phyloP scores from a whole-genome alignment of 169 alveolate genomes.

The Plasmodium reichenowi region DNA sequence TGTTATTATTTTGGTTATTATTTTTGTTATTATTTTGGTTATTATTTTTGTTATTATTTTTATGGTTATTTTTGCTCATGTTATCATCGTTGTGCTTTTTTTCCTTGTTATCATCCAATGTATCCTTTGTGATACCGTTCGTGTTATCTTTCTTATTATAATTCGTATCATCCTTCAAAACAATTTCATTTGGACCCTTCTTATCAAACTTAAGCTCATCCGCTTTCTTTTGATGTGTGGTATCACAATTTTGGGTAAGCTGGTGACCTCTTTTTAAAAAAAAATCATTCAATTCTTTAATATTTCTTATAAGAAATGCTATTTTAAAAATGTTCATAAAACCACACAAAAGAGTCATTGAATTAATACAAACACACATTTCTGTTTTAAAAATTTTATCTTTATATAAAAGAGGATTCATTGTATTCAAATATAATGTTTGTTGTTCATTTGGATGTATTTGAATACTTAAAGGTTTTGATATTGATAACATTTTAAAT shows the following conservation, averaged over 20 bases:
- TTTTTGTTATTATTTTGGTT: neutral
- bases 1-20: neutral
- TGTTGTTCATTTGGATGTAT: slow-evolving; percentile 83
- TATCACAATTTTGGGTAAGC: no score
- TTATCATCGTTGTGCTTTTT: neutral
- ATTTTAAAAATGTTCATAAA: slow-evolving; percentile 52
- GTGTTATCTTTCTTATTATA: neutral
- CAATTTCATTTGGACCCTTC: no score
- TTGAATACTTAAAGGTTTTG: slow-evolving; percentile 84
- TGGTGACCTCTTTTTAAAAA: slow-evolving; percentile 1
- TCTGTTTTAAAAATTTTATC: slow-evolving; percentile 73
- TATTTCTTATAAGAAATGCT: slow-evolving; percentile 31
- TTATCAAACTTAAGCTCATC: no score
- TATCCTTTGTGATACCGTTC: neutral
- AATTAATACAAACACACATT: slow-evolving; percentile 65
- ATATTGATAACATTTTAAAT: slow-evolving; percentile 82
- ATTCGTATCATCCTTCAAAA: no score
- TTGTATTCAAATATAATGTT: slow-evolving; percentile 41
- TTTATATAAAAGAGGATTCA: slow-evolving; percentile 42
- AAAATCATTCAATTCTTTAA: slow-evolving; percentile 40
- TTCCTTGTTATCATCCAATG: neutral
- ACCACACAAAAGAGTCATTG: slow-evolving; percentile 55
- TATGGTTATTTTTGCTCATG: neutral
- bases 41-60: neutral
- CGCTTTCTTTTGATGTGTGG: no score